Evolutionary conservation across 2,329 filamentous ascomycete species (phyloP).

Genomic region (Aspergillus neoniger): DNA sequence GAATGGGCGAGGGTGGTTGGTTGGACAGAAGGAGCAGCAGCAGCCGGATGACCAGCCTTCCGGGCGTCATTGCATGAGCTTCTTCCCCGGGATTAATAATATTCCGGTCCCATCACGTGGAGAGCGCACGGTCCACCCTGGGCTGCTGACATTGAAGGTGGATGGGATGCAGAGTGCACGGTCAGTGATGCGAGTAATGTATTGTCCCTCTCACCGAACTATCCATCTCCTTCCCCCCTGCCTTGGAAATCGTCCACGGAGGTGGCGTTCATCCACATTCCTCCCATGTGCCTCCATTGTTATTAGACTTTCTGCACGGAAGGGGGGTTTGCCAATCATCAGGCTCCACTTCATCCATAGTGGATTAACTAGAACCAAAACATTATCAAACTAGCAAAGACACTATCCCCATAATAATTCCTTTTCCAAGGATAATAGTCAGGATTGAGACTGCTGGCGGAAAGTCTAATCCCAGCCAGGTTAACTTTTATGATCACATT

Average conservation of each 20-base stretch:
- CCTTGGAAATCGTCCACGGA: not conserved
- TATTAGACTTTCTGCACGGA: not conserved
- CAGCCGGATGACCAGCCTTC: slow-evolving; percentile 3
- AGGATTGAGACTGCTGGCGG: not conserved
- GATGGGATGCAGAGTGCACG: not conserved
- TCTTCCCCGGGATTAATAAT: slow-evolving; percentile 13
- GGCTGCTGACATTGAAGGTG: not conserved
- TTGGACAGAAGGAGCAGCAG: not conserved
- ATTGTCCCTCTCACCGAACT: not conserved
- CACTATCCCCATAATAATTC: not conserved
- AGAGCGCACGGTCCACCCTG: not conserved
- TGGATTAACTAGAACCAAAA: not conserved
- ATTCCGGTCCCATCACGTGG: slow-evolving; percentile 15
- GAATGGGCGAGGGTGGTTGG: slow-evolving; percentile 6
- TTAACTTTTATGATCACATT: slow-evolving; percentile 9
- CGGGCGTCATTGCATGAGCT: slow-evolving; percentile 14
- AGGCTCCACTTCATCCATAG: not conserved
- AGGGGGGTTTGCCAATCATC: not conserved
- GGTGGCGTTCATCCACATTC: not conserved
- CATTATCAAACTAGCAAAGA: not conserved
- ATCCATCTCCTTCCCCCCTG: not conserved
- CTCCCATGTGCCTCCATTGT: not conserved
- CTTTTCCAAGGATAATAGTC: not conserved
- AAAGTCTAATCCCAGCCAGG: not conserved
- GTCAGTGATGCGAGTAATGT: no score